Percentiles rank a stretch among this genome's conserved stretches.
phyloP scores from a whole-genome alignment of 768 basidiomycete genomes.

The Lanmaoa pseudosensibilis region DNA sequence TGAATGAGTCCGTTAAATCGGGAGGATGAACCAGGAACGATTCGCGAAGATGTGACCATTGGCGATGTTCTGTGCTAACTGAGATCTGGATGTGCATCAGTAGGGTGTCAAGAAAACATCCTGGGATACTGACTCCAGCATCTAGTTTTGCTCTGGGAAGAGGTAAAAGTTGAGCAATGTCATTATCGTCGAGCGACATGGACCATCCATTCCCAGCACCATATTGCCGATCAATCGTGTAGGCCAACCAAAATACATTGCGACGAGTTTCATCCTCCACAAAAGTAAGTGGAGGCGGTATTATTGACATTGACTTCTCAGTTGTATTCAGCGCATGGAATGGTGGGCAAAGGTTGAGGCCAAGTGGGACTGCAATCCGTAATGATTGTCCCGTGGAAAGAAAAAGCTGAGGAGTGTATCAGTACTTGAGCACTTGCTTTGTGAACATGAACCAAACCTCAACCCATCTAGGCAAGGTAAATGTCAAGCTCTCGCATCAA shows the following conservation, averaged over 20 bases:
- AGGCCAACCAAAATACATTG: constrained; percentile 74
- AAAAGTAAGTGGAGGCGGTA: constrained; percentile 57
- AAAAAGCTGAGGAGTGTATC: constrained; percentile 49
- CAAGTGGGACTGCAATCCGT: constrained; percentile 62
- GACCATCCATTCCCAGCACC: constrained; percentile 74
- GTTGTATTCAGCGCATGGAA: constrained; percentile 66
- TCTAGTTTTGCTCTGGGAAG: constrained; percentile 60
- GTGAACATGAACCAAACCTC: constrained; percentile 46
- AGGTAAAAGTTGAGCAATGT: constrained; percentile 70
- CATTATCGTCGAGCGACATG: constrained; percentile 67
- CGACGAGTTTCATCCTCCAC: constrained; percentile 71
- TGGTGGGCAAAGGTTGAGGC: constrained; percentile 65
- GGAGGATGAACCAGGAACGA: constrained; percentile 62
- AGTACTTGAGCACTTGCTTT: not conserved
- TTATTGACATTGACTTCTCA: constrained; percentile 55
- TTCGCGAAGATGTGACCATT: constrained; percentile 65
- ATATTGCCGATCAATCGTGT: constrained; percentile 65
- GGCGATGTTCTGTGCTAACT: constrained; percentile 52
- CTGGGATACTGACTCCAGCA: constrained; percentile 48
- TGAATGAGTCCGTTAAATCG: constrained; percentile 67
- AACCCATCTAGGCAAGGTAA: constrained; percentile 54
- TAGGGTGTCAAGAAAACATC: not conserved
- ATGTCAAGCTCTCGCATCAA: not conserved
- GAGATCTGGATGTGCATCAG: constrained; percentile 38
- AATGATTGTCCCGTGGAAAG: constrained; percentile 55